A percentile compares a stretch with the other conserved stretches of the same genome.
Conservation (phyloP, 1,284 basidiomycete genomes). For the Inonotus obliquus region DNA sequence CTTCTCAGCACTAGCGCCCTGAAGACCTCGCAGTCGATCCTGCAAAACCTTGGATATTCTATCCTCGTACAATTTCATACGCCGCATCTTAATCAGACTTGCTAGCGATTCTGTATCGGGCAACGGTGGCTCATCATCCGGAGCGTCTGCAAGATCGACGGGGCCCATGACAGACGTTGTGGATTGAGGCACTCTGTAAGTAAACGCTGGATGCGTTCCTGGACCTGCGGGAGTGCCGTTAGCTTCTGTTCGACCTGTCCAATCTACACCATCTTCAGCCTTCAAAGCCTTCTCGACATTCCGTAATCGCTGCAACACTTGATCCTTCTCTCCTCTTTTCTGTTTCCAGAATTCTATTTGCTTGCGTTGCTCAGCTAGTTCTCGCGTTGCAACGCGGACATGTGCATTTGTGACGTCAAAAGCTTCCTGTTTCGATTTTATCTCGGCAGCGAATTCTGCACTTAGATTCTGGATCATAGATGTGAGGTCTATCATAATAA, state of each 20-base stretch:
- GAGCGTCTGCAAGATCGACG: conserved; percentile 55
- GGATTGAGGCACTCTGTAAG: conserved; percentile 59
- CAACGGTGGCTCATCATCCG: conserved; percentile 63
- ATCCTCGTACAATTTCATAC: conserved; percentile 79
- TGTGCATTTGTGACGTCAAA: conserved; percentile 84
- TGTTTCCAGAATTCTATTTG: conserved; percentile 74
- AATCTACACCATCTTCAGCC: conserved; percentile 79
- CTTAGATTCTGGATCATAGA: conserved; percentile 76
- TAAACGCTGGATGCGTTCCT: conserved; percentile 51
- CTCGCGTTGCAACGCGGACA: conserved; percentile 84
- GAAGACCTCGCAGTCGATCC: conserved; percentile 62
- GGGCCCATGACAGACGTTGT: conserved; percentile 50
- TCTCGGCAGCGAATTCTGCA: conserved; percentile 77
- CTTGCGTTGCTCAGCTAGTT: conserved; percentile 85
- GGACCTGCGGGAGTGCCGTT: conserved; percentile 40
- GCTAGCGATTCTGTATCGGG: conserved; percentile 54
- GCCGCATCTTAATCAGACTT: conserved; percentile 64
- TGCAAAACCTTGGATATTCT: conserved; percentile 74
- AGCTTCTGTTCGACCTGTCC: conserved; percentile 80
- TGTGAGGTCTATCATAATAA: conserved; percentile 65
- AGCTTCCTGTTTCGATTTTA: conserved; percentile 82
- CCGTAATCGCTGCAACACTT: conserved; percentile 68
- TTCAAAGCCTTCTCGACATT: conserved; percentile 78
- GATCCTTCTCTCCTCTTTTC: conserved; percentile 71
- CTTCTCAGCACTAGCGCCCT: conserved; percentile 79